Base-by-base conservation (phyloP, 2,329 filamentous ascomycete genomes). In the Blumeriella jaapii region DNA sequence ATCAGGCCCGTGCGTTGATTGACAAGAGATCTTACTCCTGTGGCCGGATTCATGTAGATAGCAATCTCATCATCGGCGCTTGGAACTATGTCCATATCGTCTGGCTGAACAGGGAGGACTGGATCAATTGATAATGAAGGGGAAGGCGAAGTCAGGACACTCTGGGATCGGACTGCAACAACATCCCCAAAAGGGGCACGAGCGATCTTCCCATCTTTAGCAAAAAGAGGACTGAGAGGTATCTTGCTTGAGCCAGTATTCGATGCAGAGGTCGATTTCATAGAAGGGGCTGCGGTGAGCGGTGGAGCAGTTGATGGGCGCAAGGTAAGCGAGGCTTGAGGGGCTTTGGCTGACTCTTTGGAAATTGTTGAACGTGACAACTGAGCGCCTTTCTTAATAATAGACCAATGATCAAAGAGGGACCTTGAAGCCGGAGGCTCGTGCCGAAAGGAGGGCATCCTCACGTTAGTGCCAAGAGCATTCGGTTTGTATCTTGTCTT, bases 31-130 rank as follows among this genome's bases (percentile, higher is more conserved):
- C 46, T 60, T 39, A 67, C 58, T 43, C 66, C 68, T 1, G 72
- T 81, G 6, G 58, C 49, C 0, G 78, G 76, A 46, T 85, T 71
- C 1, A 60, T 62, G 80, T 80, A 85, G 11, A 57, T 40, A 0
- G 73, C 52, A 0, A 58, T 54, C 6, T 55, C 49, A 19, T 52
- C 52, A 27, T 27, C 4, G 25, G n/a, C 3, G 15, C 15, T 12
- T 5, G 25, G 2, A 27, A 7, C 9, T 27, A 8, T 9, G 11
- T 27, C 9, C 4, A 3, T 7, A 3, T 11, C 13, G 6, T 7
- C 3, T 2, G 26, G 7, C 4, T 12, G 26, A 13, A 12, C 6
- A 24, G 12, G 9, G 8, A 15, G 14, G 5, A 3, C 15, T 5
- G 15, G 7, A 23, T 15, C 7, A 31, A 12, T 6, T 15, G 8